Evolutionary conservation across 2,329 filamentous ascomycete genomes (phyloP).

Genomic region (Coniochaeta sp.): DNA sequence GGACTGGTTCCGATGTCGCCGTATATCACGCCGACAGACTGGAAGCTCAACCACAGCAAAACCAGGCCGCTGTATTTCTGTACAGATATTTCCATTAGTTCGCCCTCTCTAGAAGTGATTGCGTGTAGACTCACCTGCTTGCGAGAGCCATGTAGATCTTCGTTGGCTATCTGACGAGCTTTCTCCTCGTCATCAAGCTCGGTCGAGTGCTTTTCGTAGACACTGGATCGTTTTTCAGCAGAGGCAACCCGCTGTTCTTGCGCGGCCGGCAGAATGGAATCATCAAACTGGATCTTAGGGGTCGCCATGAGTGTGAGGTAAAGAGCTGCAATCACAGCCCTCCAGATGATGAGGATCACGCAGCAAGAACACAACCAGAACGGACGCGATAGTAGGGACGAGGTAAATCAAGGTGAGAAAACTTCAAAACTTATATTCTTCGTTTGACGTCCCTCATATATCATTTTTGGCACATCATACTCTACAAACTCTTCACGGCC

Average conservation of each 20-base stretch:
- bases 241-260: not conserved
- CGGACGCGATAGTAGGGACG: not conserved
- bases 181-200: not conserved
- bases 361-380: not conserved
- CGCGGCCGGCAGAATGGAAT: not conserved
- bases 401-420: not conserved
- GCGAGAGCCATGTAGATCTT: not conserved
- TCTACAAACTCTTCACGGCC: not conserved
- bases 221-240: not conserved
- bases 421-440: too few relatives aligned
- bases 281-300: not conserved
- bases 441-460: not conserved
- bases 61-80: not conserved
- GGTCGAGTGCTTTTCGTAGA: not conserved
- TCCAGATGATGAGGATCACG: not conserved
- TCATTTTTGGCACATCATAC: not conserved
- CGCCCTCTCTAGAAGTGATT: not conserved
- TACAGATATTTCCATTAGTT: not conserved
- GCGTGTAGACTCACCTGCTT: not conserved
- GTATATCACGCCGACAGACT: constrained; percentile 60
- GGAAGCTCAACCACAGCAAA: constrained; percentile 45
- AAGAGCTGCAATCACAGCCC: not conserved
- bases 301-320: not conserved
- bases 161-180: not conserved
- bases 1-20: constrained; percentile 59